phyloP scores from a whole-genome alignment of 257 asterid species.

The Eucommia ulmoides region DNA sequence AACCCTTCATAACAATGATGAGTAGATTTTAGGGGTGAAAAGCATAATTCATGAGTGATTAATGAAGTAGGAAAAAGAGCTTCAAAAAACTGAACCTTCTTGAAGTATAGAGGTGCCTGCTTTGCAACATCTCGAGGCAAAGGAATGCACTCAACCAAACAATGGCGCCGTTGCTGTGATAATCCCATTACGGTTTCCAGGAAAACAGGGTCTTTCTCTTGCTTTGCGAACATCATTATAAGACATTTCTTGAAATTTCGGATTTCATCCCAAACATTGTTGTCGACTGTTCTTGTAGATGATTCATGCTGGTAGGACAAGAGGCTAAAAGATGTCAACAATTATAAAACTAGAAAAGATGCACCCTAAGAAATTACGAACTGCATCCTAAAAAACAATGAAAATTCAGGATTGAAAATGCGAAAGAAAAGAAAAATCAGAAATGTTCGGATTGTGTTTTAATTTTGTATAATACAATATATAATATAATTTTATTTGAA shows the following conservation, averaged over 20 bases:
- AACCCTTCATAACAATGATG: no score
- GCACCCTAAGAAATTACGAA: no score
- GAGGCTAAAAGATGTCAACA: slow-evolving; percentile 8
- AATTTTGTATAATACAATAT: no score
- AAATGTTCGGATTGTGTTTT: no score
- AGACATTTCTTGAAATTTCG: slow-evolving; percentile 97
- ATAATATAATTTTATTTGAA: no score
- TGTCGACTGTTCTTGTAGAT: slow-evolving; percentile 70
- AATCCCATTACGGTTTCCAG: slow-evolving; percentile 84
- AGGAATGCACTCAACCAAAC: slow-evolving; percentile 88
- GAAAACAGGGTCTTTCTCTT: slow-evolving; percentile 71
- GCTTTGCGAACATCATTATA: slow-evolving; percentile 85
- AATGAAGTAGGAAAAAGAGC: background rate
- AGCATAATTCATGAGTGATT: background rate
- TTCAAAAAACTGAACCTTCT: slow-evolving; percentile 47
- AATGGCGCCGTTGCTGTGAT: slow-evolving; percentile 72
- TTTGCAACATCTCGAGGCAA: slow-evolving; percentile 64
- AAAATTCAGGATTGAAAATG: background rate
- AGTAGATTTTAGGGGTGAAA: no score
- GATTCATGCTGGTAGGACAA: slow-evolving; percentile 61
- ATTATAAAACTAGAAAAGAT: background rate
- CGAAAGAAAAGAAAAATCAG: background rate
- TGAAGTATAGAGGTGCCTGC: slow-evolving; percentile 88
- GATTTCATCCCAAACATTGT: slow-evolving; percentile 87
- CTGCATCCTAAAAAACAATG: background rate